Evolutionary conservation across 1,139 yeast genomes (phyloP).

Genomic region (Lodderomyces oxycetoniae): DNA sequence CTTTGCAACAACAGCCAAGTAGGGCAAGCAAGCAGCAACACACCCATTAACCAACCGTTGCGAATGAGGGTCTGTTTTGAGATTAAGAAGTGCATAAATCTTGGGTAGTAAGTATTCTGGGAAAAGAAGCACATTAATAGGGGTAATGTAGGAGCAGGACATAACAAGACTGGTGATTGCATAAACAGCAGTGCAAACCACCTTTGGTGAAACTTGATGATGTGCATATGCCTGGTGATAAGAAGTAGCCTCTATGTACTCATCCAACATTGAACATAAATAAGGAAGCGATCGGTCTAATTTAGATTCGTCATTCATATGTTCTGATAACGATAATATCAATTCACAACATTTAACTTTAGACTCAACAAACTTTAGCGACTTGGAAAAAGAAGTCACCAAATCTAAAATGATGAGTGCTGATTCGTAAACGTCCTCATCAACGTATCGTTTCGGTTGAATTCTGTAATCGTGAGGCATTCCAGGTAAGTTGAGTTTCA

Average conservation of each 20-base stretch:
- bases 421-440: conserved; percentile 39
- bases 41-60: conserved; percentile 16
- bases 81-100: conserved; percentile 39
- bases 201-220: conserved; percentile 29
- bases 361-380: conserved; percentile 57
- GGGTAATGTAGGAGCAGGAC: conserved; percentile 64
- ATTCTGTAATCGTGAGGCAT: conserved; percentile 41
- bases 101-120: conserved; percentile 82
- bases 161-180: conserved; percentile 57
- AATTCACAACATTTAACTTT: conserved; percentile 73
- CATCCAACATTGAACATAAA: conserved; percentile 47
- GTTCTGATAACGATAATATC: conserved; percentile 70
- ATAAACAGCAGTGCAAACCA: conserved; percentile 57
- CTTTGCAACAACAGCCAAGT: conserved; percentile 58
- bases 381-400: conserved; percentile 61
- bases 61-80: conserved; percentile 17
- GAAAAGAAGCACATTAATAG: conserved; percentile 70
- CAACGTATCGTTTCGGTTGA: conserved; percentile 18
- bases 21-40: conserved; percentile 71
- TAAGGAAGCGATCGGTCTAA: conserved; percentile 84
- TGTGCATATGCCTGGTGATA: conserved; percentile 5
- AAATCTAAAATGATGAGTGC: conserved; percentile 62
- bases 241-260: conserved; percentile 26
- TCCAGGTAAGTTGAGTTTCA: conserved; percentile 49
- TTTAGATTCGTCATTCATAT: conserved; percentile 75